Base-by-base conservation (phyloP, 2,329 filamentous ascomycete species). In the Pseudocercospora vitis region DNA sequence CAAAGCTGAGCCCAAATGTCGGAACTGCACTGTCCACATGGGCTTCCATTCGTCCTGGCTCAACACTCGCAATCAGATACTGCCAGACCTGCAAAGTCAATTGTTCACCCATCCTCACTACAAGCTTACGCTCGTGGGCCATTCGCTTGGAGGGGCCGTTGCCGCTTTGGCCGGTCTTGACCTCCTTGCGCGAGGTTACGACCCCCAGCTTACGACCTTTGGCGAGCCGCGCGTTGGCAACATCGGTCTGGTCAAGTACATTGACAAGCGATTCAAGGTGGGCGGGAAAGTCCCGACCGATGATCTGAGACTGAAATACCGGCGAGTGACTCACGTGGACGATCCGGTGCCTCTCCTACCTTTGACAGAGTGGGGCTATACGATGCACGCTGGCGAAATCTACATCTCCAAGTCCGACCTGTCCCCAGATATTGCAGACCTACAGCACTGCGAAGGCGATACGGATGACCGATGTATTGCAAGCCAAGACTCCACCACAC, bases 291-390 rank as follows among this genome's bases (percentile, higher is more conserved):
- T 45, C 9, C 55, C 55, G 2, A 48, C 52, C 42, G 52, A 57
- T 44, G 63, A 66, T 37, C 59, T 49, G 1, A 53, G 55, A 28
- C 58, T 65, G 56, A 63, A 61, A 11, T 95, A 89, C 70, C 83
- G 88, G 55, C 83, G 92, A 12, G 82, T 97, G 8, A 97, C 94
- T 9, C 94, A 97, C 68, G 74, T 81, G 3, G 82, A 88, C 64
- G 94, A 99, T 66, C 94, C 94, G 0, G 87, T 97, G 0, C 94
- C 94, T 14, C 76, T 96, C 6, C 80, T 99, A 0, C 94, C 94
- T 0, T 78, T 95, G 2, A 78, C 80, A 2, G 89, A 96, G 76
- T 96, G 91, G 91, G 91, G 90, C 3, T 99, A 91, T 69, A 75
- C 77, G 28, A 83, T 89, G 66, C 94, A 97, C 70, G 85, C 84